These are phyloP conservation scores for Auriscalpium vulgare DNA, from an alignment of 768 basidiomycete genomes.

Conservation along the genomic window DNA sequence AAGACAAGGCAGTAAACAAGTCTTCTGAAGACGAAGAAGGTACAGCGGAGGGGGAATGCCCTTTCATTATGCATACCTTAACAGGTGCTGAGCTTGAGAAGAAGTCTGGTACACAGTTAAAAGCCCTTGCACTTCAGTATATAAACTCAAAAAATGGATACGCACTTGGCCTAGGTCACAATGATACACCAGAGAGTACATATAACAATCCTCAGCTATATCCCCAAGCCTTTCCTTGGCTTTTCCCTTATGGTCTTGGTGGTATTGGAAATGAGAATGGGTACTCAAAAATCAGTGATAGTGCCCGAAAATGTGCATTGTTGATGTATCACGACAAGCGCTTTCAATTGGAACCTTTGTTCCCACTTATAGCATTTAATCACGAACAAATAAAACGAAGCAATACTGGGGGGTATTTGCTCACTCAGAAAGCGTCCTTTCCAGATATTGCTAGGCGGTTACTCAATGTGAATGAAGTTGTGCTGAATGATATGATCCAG, in stretches of 20 bases:
- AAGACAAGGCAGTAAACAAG: not conserved
- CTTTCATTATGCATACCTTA: slow-evolving; percentile 6
- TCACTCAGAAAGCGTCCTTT: slow-evolving; percentile 4
- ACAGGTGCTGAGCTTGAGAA: not conserved
- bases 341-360: slow-evolving; percentile 14
- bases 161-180: slow-evolving; percentile 1
- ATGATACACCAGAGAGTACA: slow-evolving; percentile 1
- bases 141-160: not conserved
- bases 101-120: not conserved
- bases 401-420: slow-evolving; percentile 9
- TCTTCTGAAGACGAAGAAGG: not conserved
- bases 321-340: slow-evolving; percentile 16
- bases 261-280: slow-evolving; percentile 2
- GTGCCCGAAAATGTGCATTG: not conserved
- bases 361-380: slow-evolving; percentile 15
- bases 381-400: slow-evolving; percentile 15
- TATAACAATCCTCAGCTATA: slow-evolving; percentile 12
- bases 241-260: slow-evolving; percentile 13
- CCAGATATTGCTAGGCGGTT: slow-evolving; percentile 3
- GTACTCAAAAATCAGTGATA: not conserved
- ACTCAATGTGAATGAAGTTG: not conserved
- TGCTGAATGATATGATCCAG: not conserved
- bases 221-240: slow-evolving; percentile 14
- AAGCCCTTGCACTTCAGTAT: slow-evolving; percentile 1
- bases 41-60: not conserved